phyloP scores from a whole-genome alignment of 257 asterid species.

The Petrea volubilis region DNA sequence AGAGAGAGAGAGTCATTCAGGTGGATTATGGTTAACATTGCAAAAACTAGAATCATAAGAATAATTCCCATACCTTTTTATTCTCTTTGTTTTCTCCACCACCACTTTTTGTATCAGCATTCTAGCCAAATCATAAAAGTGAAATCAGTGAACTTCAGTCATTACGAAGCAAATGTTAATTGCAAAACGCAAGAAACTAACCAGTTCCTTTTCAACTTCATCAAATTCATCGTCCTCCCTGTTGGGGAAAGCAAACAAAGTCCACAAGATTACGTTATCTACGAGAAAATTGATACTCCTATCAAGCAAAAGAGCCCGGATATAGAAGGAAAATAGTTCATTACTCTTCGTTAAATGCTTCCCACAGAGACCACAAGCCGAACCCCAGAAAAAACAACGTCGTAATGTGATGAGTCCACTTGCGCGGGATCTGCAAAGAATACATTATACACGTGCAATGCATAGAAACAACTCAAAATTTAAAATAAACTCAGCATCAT shows the following conservation, averaged over 20 bases:
- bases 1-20: too few relatives aligned
- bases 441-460: not conserved
- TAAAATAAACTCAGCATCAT: conserved; percentile 11
- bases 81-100: conserved; percentile 55
- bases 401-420: conserved; percentile 96
- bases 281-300: not conserved
- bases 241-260: conserved; percentile 27
- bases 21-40: too few relatives aligned
- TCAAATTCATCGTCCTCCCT: conserved; percentile 85
- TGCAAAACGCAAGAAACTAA: conserved; percentile 34
- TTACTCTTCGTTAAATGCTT: conserved; percentile 87
- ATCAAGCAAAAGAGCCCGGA: conserved; percentile 13
- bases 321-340: conserved; percentile 15
- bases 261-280: not conserved
- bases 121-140: conserved; percentile 44
- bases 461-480: not conserved
- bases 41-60: not conserved
- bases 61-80: conserved; percentile 40
- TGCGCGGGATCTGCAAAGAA: conserved; percentile 71
- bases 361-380: conserved; percentile 98
- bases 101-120: conserved; percentile 67
- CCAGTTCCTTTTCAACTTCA: conserved; percentile 96
- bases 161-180: conserved; percentile 5
- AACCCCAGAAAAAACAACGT: conserved; percentile 82
- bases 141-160: conserved; percentile 29